A percentile compares a stretch with the other conserved stretches of the same genome.
Conservation (phyloP, 1,139 yeast genomes). For the Zygotorulaspora mrakii region DNA sequence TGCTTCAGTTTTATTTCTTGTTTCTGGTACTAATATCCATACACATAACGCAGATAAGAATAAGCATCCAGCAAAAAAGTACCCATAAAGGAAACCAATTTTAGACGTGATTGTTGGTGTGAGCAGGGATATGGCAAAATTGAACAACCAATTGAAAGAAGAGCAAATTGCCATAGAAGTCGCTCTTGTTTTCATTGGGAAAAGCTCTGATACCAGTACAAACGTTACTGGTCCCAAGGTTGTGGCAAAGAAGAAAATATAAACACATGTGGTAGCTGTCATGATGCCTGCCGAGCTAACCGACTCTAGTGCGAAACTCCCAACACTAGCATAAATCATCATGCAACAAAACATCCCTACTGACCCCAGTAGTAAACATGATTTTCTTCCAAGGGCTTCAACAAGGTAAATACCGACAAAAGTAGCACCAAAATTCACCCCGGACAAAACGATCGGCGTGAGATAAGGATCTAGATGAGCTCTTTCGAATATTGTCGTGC, state of each 20-base stretch:
- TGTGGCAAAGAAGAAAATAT: slow-evolving; percentile 71
- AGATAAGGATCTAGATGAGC: slow-evolving; percentile 46
- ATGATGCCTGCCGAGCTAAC: slow-evolving; percentile 57
- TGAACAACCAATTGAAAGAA: slow-evolving; percentile 71
- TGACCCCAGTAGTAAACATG: slow-evolving; percentile 58
- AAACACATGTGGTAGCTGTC: slow-evolving; percentile 74
- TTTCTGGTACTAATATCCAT: slow-evolving; percentile 62
- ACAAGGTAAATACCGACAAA: slow-evolving; percentile 64
- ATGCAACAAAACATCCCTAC: slow-evolving; percentile 59
- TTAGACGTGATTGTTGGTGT: slow-evolving; percentile 60
- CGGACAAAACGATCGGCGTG: slow-evolving; percentile 67
- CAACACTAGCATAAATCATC: slow-evolving; percentile 61
- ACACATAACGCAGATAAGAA: slow-evolving; percentile 55
- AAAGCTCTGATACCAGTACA: slow-evolving; percentile 70
- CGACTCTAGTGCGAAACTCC: slow-evolving; percentile 45
- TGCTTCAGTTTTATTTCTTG: slow-evolving; percentile 65
- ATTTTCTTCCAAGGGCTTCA: slow-evolving; percentile 66
- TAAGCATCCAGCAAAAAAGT: slow-evolving; percentile 65
- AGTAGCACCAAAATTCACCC: slow-evolving; percentile 73
- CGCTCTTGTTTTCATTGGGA: slow-evolving; percentile 70
- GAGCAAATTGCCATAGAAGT: slow-evolving; percentile 74
- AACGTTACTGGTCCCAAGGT: slow-evolving; percentile 85
- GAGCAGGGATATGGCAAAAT: slow-evolving; percentile 67
- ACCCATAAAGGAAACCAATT: slow-evolving; percentile 60
- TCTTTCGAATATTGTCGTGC: slow-evolving; percentile 50